Evolutionary conservation across 331 rosid species (phyloP).

Genomic region (Rhamnella rubrinervis): DNA sequence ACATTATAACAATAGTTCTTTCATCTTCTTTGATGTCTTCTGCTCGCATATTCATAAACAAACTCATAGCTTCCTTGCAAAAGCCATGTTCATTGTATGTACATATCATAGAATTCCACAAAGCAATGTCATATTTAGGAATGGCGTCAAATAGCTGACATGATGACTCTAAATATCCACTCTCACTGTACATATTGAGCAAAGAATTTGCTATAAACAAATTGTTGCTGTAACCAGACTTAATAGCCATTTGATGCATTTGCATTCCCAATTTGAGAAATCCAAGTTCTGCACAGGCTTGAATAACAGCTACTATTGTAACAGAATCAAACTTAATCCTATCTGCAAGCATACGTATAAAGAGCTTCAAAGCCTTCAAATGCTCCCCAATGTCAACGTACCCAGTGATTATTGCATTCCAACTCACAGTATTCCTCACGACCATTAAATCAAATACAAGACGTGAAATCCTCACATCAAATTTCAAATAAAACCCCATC

Average conservation of each 20-base stretch:
- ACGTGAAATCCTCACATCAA: constrained; percentile 28
- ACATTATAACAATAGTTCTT: constrained; percentile 38
- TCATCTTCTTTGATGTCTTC: constrained; percentile 32
- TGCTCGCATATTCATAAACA: constrained; percentile 29
- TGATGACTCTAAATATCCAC: constrained; percentile 29
- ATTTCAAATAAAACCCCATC: constrained; percentile 40
- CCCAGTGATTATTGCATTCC: constrained; percentile 43
- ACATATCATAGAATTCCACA: constrained; percentile 54
- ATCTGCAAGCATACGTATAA: constrained; percentile 17
- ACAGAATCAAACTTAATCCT: constrained; percentile 38
- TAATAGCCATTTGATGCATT: constrained; percentile 46
- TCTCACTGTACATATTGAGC: constrained; percentile 40
- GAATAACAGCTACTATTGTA: constrained; percentile 32
- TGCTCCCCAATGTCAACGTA: constrained; percentile 39
- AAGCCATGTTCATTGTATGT: constrained; percentile 23
- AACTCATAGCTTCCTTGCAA: constrained; percentile 35
- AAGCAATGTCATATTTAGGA: constrained; percentile 35
- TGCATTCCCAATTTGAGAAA: constrained; percentile 36
- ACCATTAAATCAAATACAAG: constrained; percentile 32
- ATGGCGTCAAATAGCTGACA: constrained; percentile 24
- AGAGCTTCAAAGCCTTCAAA: constrained; percentile 24
- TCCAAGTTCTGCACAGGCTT: constrained; percentile 40
- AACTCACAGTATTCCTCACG: constrained; percentile 43
- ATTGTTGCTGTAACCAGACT: constrained; percentile 28
- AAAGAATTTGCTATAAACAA: constrained; percentile 33